phyloP scores from a whole-genome alignment of 768 basidiomycete species.

The Leccinum barrowsii region DNA sequence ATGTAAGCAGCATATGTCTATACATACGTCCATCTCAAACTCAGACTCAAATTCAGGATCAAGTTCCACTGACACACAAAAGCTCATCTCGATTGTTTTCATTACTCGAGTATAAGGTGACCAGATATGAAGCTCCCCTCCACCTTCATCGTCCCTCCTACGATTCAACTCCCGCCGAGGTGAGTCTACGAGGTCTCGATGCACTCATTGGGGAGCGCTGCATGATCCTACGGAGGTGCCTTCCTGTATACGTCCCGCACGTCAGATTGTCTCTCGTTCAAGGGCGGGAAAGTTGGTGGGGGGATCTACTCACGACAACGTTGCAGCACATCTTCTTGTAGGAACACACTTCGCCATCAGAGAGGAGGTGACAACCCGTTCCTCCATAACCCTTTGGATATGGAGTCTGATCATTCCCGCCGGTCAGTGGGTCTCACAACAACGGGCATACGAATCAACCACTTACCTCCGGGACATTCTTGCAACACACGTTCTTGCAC shows the following conservation, averaged over 20 bases:
- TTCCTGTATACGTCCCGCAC: too few relatives aligned
- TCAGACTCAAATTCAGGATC: background rate
- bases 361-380: background rate
- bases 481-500: background rate
- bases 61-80: background rate
- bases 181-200: background rate
- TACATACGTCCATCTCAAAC: too few relatives aligned
- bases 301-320: background rate
- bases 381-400: background rate
- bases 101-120: background rate
- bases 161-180: background rate
- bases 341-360: background rate
- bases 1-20: too few relatives aligned
- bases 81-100: background rate
- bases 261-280: background rate
- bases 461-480: background rate
- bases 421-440: background rate
- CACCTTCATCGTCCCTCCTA: background rate
- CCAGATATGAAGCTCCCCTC: background rate
- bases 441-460: too few relatives aligned
- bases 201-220: background rate
- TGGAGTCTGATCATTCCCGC: background rate
- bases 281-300: background rate
- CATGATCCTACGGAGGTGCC: background rate
- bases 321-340: conserved; percentile 7